Conservation (phyloP, 129 eudicot species). For the Chrysanthemum makinoi region DNA sequence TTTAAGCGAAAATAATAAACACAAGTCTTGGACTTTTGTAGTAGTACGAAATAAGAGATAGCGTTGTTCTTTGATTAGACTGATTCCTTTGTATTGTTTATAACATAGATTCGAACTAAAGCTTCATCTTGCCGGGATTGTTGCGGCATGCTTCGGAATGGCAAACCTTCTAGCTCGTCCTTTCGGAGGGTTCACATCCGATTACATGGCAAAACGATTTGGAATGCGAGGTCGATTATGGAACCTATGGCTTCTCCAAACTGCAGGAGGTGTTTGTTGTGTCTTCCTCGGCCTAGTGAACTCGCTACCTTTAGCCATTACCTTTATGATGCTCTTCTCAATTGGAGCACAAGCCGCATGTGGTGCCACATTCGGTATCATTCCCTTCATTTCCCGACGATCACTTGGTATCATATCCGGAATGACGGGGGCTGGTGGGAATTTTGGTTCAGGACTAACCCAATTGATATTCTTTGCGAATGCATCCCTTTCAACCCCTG, state of each 20-base stretch:
- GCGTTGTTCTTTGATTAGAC: too few relatives aligned
- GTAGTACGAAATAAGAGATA: too few relatives aligned
- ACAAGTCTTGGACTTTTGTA: too few relatives aligned
- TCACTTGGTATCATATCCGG: conserved; percentile 80
- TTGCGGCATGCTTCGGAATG: conserved; percentile 88
- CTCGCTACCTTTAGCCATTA: conserved; percentile 53
- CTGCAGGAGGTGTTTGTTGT: conserved; percentile 73
- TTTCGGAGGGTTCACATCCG: conserved; percentile 75
- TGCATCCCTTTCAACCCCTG: conserved; percentile 43
- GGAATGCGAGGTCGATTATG: conserved; percentile 96
- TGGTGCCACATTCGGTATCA: conserved; percentile 86
- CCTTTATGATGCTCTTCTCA: conserved; percentile 73
- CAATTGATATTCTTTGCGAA: conserved; percentile 68
- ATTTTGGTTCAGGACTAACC: conserved; percentile 73
- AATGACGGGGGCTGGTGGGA: conserved; percentile 86
- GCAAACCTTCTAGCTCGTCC: conserved; percentile 83
- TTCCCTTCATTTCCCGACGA: conserved; percentile 81
- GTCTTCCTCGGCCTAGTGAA: conserved; percentile 55
- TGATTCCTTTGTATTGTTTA: background rate
- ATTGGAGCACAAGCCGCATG: conserved; percentile 87
- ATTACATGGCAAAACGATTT: conserved; percentile 41
- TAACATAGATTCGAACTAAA: conserved; percentile 55
- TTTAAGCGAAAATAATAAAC: too few relatives aligned
- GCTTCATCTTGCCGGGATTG: conserved; percentile 71
- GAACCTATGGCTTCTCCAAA: conserved; percentile 85